These are phyloP conservation scores for Elsinoe necatrix DNA, from an alignment of 2,329 filamentous ascomycete species.

Conservation along the genomic window DNA sequence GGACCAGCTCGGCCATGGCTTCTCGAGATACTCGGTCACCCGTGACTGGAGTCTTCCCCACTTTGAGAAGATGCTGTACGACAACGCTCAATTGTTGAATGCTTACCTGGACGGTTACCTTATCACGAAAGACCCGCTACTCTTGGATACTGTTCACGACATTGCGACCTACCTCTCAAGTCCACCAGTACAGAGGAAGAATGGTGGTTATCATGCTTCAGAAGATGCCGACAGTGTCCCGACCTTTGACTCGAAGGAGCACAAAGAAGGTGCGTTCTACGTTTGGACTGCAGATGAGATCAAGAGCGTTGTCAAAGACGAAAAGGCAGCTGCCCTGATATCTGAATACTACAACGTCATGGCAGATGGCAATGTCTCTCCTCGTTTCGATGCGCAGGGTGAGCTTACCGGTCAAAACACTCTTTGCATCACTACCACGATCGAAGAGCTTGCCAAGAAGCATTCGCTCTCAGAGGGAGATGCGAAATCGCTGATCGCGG, in stretches of 20 bases:
- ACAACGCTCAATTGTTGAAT: constrained; percentile 77
- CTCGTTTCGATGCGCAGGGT: constrained; percentile 77
- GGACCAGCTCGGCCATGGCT: constrained; percentile 69
- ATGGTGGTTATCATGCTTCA: constrained; percentile 75
- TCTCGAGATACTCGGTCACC: constrained; percentile 81
- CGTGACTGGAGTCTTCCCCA: constrained; percentile 88
- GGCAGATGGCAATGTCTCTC: constrained; percentile 75
- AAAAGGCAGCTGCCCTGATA: constrained; percentile 61
- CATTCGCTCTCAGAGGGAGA: constrained; percentile 64
- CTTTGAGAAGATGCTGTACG: constrained; percentile 95
- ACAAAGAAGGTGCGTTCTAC: constrained; percentile 87
- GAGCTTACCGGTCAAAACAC: constrained; percentile 95
- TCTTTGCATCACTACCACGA: constrained; percentile 60
- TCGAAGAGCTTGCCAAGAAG: constrained; percentile 61
- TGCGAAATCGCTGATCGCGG: constrained; percentile 57
- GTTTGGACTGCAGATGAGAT: constrained; percentile 89
- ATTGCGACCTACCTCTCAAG: constrained; percentile 78
- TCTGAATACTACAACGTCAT: constrained; percentile 78
- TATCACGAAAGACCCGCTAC: constrained; percentile 57
- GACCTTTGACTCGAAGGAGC: constrained; percentile 64
- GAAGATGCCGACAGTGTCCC: constrained; percentile 84
- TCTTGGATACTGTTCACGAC: constrained; percentile 70
- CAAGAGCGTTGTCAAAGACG: constrained; percentile 58
- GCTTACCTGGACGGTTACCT: constrained; percentile 84
- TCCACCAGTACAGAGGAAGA: constrained; percentile 54